These are phyloP conservation scores for Teratosphaeria destructans DNA, from an alignment of 2,329 filamentous ascomycete genomes.

Conservation along the genomic window DNA sequence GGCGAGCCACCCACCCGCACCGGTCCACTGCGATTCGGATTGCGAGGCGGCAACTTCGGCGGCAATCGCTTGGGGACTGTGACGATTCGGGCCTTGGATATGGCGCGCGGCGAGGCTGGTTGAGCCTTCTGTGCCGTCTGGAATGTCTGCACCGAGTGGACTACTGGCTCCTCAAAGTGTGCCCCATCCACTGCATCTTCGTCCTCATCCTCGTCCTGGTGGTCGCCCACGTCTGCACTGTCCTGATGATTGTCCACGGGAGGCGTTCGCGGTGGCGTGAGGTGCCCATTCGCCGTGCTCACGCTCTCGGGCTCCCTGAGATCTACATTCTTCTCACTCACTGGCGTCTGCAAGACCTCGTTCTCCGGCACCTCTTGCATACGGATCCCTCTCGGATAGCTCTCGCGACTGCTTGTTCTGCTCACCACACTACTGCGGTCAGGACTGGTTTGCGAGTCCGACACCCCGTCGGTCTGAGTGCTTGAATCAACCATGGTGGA, in stretches of 20 bases:
- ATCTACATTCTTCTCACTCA: not conserved
- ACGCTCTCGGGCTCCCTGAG: constrained; percentile 1
- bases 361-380: constrained; percentile 22
- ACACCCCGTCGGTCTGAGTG: constrained; percentile 22
- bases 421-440: constrained; percentile 10
- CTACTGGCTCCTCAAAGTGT: constrained; percentile 39
- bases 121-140: constrained; percentile 60
- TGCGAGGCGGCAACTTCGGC: constrained; percentile 68
- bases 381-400: not conserved
- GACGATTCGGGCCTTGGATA: constrained; percentile 66
- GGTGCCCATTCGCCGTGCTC: constrained; percentile 19
- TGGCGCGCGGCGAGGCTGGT: constrained; percentile 34
- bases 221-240: constrained; percentile 18
- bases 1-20: constrained; percentile 25
- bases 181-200: constrained; percentile 35
- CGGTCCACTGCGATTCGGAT: constrained; percentile 45
- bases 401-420: constrained; percentile 12
- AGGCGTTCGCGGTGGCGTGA: constrained; percentile 24
- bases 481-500: constrained; percentile 17
- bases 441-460: constrained; percentile 9
- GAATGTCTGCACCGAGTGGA: constrained; percentile 54
- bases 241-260: constrained; percentile 2
- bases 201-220: constrained; percentile 30
- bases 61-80: constrained; percentile 72
- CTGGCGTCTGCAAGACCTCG: constrained; percentile 12